These are phyloP conservation scores for Eucalyptus marginata DNA, from an alignment of 345 rosid genomes.

Conservation along the genomic window DNA sequence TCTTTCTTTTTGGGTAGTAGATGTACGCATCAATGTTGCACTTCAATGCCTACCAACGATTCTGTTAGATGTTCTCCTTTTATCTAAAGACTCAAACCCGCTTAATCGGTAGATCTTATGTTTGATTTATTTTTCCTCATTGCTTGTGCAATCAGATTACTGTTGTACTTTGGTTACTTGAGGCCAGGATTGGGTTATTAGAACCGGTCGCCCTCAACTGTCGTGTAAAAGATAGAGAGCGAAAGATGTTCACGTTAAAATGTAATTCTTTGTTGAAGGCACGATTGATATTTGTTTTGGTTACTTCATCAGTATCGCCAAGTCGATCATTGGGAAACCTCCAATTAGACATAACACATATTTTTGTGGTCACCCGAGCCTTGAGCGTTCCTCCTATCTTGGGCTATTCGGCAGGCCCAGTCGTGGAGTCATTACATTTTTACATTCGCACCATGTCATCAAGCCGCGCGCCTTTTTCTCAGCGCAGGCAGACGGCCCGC, in stretches of 20 bases:
- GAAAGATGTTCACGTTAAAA: not conserved
- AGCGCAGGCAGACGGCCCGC: slow-evolving; percentile 40
- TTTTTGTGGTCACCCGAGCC: not conserved
- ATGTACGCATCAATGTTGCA: not conserved
- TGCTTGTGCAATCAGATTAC: not conserved
- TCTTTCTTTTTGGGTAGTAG: not conserved
- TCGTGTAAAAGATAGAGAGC: not conserved
- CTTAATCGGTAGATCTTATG: not conserved
- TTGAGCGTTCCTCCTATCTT: not conserved
- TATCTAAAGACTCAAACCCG: not conserved
- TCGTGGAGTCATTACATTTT: not conserved
- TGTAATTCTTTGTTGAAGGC: not conserved
- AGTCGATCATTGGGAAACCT: not conserved
- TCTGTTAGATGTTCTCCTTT: not conserved
- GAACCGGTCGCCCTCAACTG: not conserved
- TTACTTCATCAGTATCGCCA: not conserved
- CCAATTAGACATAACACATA: not conserved
- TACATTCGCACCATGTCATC: slow-evolving; percentile 44
- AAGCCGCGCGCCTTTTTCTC: slow-evolving; percentile 33
- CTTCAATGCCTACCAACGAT: not conserved
- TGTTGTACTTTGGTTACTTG: not conserved
- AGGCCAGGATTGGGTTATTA: not conserved
- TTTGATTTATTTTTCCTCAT: not conserved
- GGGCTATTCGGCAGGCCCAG: not conserved
- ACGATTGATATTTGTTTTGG: too few species aligned